Percentiles rank a stretch among this genome's conserved stretches.
These are phyloP conservation scores for Tylopilus sp. DNA, from an alignment of 1,284 basidiomycete genomes.

Conservation along the genomic window DNA sequence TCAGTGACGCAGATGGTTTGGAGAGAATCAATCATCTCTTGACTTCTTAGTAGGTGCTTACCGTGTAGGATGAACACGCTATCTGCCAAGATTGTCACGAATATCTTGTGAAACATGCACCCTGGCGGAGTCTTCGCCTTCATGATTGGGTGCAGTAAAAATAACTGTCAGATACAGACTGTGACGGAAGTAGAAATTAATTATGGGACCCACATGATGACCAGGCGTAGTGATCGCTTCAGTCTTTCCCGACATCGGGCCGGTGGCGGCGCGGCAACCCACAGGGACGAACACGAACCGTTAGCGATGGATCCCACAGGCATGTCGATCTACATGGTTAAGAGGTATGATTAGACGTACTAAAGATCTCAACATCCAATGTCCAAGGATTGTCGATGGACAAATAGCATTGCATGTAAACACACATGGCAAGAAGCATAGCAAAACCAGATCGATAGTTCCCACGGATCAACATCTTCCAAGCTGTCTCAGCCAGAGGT, in stretches of 20 bases:
- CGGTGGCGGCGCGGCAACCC: slow-evolving; percentile 66
- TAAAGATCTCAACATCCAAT: too few species aligned
- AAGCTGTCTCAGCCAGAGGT: too few species aligned
- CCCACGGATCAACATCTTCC: too few species aligned
- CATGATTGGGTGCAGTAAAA: slow-evolving; percentile 61
- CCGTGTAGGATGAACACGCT: slow-evolving; percentile 89
- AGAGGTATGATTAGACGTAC: slow-evolving; percentile 12
- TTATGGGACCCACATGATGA: slow-evolving; percentile 86
- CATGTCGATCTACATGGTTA: slow-evolving; percentile 85
- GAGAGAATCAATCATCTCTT: slow-evolving; percentile 85
- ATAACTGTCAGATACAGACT: slow-evolving; percentile 40
- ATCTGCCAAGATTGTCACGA: slow-evolving; percentile 83
- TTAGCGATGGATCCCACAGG: slow-evolving; percentile 90
- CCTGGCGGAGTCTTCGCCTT: slow-evolving; percentile 69
- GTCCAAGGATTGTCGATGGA: too few species aligned
- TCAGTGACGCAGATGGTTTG: slow-evolving; percentile 93
- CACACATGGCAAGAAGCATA: too few species aligned
- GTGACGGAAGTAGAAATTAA: slow-evolving; percentile 83
- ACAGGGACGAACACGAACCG: slow-evolving; percentile 84
- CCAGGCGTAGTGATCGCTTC: slow-evolving; percentile 90
- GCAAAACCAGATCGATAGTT: too few species aligned
- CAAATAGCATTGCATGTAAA: too few species aligned
- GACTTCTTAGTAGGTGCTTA: slow-evolving; percentile 82
- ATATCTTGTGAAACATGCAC: slow-evolving; percentile 82
- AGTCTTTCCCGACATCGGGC: slow-evolving; percentile 79